Conservation (phyloP, 108 stramenopile genomes). For the Nitzschia sp. region DNA sequence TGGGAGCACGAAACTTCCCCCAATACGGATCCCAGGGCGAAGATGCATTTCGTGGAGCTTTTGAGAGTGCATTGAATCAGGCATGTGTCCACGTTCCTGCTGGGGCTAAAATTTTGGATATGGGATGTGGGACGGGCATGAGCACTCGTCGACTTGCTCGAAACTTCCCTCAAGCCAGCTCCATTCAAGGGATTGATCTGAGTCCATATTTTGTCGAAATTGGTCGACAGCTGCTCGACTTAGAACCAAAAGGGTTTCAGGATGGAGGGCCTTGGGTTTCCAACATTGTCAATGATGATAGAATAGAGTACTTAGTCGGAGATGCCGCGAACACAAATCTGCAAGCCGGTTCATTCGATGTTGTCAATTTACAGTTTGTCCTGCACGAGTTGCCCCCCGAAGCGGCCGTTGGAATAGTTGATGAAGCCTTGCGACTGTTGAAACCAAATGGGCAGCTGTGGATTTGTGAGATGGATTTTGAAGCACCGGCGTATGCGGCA, state of each 20-base stretch:
- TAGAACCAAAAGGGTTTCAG: conserved; percentile 44
- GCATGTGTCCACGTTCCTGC: conserved; percentile 47
- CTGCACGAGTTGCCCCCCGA: conserved; percentile 66
- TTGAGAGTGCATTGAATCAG: conserved; percentile 57
- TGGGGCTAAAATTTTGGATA: conserved; percentile 49
- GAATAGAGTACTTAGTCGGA: conserved; percentile 62
- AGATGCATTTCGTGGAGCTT: conserved; percentile 74
- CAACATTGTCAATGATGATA: conserved; percentile 49
- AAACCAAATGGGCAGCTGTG: conserved; percentile 71
- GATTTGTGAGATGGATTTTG: conserved; percentile 88
- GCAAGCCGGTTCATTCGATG: conserved; percentile 30
- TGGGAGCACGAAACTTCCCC: conserved; percentile 83
- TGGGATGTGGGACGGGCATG: conserved; percentile 81
- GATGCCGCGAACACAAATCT: conserved; percentile 45
- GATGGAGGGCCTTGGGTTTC: conserved; percentile 65
- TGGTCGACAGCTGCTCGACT: conserved; percentile 47
- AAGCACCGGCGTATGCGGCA: conserved; percentile 72
- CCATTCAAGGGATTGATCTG: conserved; percentile 59
- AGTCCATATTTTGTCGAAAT: conserved; percentile 72
- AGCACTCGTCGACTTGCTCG: conserved; percentile 66
- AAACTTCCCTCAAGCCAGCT: conserved; percentile 55
- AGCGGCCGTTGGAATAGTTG: conserved; percentile 46
- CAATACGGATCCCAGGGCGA: conserved; percentile 59
- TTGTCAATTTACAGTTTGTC: conserved; percentile 73
- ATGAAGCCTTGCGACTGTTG: conserved; percentile 64